Conservation (phyloP, 306 rosid species). For the Urtica urens region DNA sequence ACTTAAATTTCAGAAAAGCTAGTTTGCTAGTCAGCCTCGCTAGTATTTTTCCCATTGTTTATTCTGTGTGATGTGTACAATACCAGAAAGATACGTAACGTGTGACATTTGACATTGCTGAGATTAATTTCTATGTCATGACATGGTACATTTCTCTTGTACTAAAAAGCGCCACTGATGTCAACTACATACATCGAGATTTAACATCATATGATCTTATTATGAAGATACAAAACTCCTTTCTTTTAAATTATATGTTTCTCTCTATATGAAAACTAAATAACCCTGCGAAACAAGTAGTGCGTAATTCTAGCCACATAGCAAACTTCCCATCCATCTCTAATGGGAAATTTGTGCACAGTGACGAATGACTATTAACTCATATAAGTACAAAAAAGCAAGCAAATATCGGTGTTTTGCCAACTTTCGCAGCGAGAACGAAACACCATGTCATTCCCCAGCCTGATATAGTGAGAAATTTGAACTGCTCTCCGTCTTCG, state of each 20-base stretch:
- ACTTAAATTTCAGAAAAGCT: too few relatives aligned
- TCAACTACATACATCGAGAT: constrained; percentile 22
- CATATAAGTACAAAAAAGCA: not conserved
- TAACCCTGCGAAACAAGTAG: constrained; percentile 19
- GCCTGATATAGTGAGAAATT: constrained; percentile 47
- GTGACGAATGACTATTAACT: not conserved
- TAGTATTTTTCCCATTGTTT: too few relatives aligned
- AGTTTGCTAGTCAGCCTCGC: too few relatives aligned
- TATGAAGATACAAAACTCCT: constrained; percentile 13
- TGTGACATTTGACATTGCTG: too few relatives aligned
- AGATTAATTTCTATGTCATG: too few relatives aligned
- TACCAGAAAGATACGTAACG: too few relatives aligned
- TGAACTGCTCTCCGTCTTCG: constrained; percentile 71
- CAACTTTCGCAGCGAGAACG: constrained; percentile 10
- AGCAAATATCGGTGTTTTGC: constrained; percentile 13
- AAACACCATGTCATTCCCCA: constrained; percentile 36
- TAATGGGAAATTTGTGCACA: constrained; percentile 14
- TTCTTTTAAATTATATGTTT: constrained; percentile 9
- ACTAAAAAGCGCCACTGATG: constrained; percentile 21
- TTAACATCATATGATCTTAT: not conserved
- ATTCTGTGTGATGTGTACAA: too few relatives aligned
- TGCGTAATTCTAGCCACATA: too few relatives aligned
- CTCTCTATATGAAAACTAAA: constrained; percentile 16
- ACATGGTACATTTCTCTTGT: too few relatives aligned
- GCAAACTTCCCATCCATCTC: constrained; percentile 14